Evolutionary conservation across 83 land plant genomes (phyloP).

Genomic region (Thuja plicata): DNA sequence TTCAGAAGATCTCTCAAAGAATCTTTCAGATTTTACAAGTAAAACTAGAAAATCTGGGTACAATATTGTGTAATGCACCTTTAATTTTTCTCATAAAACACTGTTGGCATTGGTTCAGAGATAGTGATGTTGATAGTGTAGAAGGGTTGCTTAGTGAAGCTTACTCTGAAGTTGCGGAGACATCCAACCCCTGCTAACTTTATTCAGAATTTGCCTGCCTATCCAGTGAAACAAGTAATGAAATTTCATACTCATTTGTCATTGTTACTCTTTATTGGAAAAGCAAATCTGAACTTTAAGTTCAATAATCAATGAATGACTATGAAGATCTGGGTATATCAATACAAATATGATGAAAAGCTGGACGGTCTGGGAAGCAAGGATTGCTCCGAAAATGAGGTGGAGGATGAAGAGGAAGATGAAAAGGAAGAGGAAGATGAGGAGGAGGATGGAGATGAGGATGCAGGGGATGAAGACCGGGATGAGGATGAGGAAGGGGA

Average conservation of each 20-base stretch:
- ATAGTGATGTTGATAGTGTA: background rate
- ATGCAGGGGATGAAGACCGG: too few relatives aligned
- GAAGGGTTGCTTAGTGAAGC: background rate
- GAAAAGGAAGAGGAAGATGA: too few relatives aligned
- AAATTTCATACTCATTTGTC: background rate
- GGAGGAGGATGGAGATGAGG: too few relatives aligned
- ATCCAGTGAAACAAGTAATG: background rate
- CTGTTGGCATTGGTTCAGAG: background rate
- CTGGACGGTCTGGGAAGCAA: too few relatives aligned
- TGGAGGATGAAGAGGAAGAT: too few relatives aligned
- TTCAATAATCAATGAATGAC: background rate
- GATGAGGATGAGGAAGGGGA: too few relatives aligned
- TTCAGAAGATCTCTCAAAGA: background rate
- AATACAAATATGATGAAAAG: too few relatives aligned
- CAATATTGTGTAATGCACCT: background rate
- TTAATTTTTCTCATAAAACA: background rate
- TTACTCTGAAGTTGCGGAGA: background rate
- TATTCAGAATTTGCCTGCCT: slow-evolving; percentile 2
- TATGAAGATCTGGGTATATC: too few relatives aligned
- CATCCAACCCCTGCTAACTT: background rate
- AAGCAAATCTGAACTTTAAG: background rate
- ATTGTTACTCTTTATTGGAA: background rate
- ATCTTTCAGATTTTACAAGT: background rate
- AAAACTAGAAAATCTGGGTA: background rate
- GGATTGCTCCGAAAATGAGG: too few relatives aligned